Conservation (phyloP, 139 green algal species). For the Chlamydomonas applanata region DNA sequence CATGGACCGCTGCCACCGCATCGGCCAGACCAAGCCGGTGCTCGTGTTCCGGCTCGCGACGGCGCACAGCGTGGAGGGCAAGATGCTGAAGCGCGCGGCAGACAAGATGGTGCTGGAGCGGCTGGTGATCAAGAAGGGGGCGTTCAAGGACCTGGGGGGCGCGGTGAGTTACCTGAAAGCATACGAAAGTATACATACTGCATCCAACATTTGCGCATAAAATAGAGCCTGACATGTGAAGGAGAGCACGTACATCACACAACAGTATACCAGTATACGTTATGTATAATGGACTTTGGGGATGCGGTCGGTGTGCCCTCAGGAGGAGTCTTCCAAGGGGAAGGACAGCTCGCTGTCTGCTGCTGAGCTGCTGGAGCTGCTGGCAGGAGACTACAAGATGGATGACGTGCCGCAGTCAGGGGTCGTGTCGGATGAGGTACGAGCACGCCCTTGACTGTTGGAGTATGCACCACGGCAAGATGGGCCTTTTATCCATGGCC, state of each 20-base stretch:
- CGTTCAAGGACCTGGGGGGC: slow-evolving; percentile 82
- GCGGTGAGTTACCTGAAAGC: too few relatives aligned
- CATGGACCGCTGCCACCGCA: slow-evolving; percentile 98
- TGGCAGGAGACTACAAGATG: slow-evolving; percentile 54
- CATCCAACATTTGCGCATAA: too few relatives aligned
- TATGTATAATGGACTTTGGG: neutral
- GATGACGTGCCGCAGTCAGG: slow-evolving; percentile 70
- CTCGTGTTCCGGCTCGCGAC: slow-evolving; percentile 94
- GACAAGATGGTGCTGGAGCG: slow-evolving; percentile 91
- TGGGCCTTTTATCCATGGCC: too few relatives aligned
- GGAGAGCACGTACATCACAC: too few relatives aligned
- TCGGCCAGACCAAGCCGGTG: slow-evolving; percentile 94
- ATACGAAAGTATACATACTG: too few relatives aligned
- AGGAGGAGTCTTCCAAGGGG: slow-evolving; percentile 19
- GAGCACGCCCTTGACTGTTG: too few relatives aligned
- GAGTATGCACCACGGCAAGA: too few relatives aligned
- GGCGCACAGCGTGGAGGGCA: slow-evolving; percentile 88
- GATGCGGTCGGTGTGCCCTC: slow-evolving; percentile 8
- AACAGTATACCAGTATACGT: neutral
- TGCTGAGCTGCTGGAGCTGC: slow-evolving; percentile 78
- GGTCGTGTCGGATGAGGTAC: slow-evolving; percentile 58
- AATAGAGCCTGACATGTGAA: too few relatives aligned
- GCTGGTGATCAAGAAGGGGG: slow-evolving; percentile 94
- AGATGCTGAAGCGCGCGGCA: slow-evolving; percentile 85
- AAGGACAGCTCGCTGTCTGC: slow-evolving; percentile 41